Conservation (phyloP, 2,329 filamentous ascomycete species). For the Pseudogymnoascus sp. region DNA sequence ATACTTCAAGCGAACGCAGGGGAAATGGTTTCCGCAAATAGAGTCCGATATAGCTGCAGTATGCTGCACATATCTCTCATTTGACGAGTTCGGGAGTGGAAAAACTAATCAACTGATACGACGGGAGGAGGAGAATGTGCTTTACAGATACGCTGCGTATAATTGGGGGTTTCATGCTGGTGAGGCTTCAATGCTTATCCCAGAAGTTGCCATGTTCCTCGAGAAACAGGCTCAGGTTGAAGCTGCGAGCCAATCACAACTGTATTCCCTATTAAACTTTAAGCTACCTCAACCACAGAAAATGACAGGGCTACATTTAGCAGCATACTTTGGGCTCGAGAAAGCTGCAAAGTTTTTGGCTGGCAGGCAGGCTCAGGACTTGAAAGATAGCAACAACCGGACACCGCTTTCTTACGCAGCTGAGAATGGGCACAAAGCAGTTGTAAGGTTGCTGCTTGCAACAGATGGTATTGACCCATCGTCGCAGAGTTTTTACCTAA, state of each 20-base stretch:
- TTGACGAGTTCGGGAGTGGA: conserved; percentile 23
- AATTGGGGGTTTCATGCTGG: conserved; percentile 18
- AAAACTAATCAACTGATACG: conserved; percentile 11
- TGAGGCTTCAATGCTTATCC: not conserved
- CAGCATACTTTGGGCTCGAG: conserved; percentile 11
- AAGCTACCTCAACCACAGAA: not conserved
- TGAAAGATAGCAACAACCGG: not conserved
- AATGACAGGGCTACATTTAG: conserved; percentile 12
- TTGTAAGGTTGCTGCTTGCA: not conserved
- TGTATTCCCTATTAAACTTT: not conserved
- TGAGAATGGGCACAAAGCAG: not conserved
- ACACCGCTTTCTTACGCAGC: not conserved
- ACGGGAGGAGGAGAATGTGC: conserved; percentile 3
- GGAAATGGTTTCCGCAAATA: conserved; percentile 13
- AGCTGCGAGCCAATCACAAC: conserved; percentile 11
- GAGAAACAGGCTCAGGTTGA: conserved; percentile 8
- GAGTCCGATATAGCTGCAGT: conserved; percentile 12
- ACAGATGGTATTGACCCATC: not conserved
- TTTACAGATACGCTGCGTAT: conserved; percentile 19
- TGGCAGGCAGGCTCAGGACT: not conserved
- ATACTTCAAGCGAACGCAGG: conserved; percentile 31
- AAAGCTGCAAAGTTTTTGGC: not conserved
- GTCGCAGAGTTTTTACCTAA: not conserved
- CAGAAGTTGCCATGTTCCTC: conserved; percentile 13
- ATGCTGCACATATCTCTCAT: conserved; percentile 26